These are phyloP conservation scores for Mycena sp. DNA, from an alignment of 1,284 basidiomycete species.

Conservation along the genomic window DNA sequence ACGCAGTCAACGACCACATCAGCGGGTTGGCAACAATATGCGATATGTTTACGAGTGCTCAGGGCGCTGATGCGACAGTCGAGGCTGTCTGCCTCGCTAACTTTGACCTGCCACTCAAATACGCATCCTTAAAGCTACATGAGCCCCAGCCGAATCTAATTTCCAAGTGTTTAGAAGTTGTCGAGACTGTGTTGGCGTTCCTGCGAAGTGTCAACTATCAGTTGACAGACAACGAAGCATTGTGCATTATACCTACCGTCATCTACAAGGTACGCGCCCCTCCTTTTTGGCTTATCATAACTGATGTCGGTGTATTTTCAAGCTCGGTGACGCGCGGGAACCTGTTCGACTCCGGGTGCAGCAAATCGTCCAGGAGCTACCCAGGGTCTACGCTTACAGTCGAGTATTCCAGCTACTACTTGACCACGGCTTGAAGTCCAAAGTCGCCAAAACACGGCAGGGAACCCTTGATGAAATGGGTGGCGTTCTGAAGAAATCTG, in stretches of 20 bases:
- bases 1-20: slow-evolving; percentile 93
- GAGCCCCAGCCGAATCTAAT: slow-evolving; percentile 95
- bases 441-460: slow-evolving; percentile 91
- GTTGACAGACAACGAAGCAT: slow-evolving; percentile 88
- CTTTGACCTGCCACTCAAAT: slow-evolving; percentile 94
- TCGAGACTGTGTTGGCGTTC: slow-evolving; percentile 83
- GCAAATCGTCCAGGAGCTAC: slow-evolving; percentile 75
- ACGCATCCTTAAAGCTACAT: slow-evolving; percentile 89
- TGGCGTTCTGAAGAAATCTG: slow-evolving; percentile 82
- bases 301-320: slow-evolving; percentile 23
- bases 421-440: slow-evolving; percentile 87
- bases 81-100: slow-evolving; percentile 86
- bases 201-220: slow-evolving; percentile 80
- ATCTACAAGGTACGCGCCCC: slow-evolving; percentile 80
- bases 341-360: slow-evolving; percentile 77
- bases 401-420: slow-evolving; percentile 89
- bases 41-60: slow-evolving; percentile 76
- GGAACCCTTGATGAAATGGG: slow-evolving; percentile 87
- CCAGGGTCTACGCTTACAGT: slow-evolving; percentile 89
- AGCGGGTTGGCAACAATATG: slow-evolving; percentile 78
- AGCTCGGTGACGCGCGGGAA: slow-evolving; percentile 87
- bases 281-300: slow-evolving; percentile 1
- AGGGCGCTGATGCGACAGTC: slow-evolving; percentile 68
- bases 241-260: slow-evolving; percentile 91
- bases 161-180: slow-evolving; percentile 89